Percentiles rank a stretch among this genome's conserved stretches.
phyloP scores from a whole-genome alignment of 768 basidiomycete species.

The Mycena vitilis region DNA sequence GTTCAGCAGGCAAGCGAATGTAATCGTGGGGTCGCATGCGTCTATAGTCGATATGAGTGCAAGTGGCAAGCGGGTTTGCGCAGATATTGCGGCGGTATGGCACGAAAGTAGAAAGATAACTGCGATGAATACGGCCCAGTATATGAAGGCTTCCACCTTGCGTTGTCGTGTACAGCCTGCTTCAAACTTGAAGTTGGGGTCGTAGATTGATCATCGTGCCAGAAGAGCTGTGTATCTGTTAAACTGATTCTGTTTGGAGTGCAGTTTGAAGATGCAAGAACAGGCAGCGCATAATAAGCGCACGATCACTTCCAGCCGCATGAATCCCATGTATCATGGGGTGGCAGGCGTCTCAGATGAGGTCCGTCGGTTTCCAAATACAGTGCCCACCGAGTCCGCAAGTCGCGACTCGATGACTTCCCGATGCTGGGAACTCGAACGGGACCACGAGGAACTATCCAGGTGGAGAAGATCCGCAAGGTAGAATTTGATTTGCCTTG shows the following conservation, averaged over 20 bases:
- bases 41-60: background rate
- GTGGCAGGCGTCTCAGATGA: slow-evolving; percentile 1
- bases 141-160: background rate
- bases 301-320: background rate
- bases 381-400: too few species aligned
- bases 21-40: background rate
- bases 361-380: slow-evolving; percentile 1
- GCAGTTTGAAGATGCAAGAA: background rate
- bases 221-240: background rate
- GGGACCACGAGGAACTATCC: background rate
- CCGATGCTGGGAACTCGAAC: background rate
- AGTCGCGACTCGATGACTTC: too few species aligned
- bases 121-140: background rate
- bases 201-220: background rate
- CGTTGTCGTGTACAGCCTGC: background rate
- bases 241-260: too few species aligned
- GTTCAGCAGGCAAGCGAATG: background rate
- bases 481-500: too few species aligned
- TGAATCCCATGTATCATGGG: background rate
- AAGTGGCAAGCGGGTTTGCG: background rate
- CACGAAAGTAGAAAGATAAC: background rate
- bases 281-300: too few species aligned
- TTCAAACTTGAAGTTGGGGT: background rate
- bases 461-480: too few species aligned
- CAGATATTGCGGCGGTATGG: slow-evolving; percentile 1